Percentiles rank a stretch among this genome's conserved stretches.
phyloP scores from a whole-genome alignment of 1,139 yeast species.

The Blastobotrys malaysiensis region DNA sequence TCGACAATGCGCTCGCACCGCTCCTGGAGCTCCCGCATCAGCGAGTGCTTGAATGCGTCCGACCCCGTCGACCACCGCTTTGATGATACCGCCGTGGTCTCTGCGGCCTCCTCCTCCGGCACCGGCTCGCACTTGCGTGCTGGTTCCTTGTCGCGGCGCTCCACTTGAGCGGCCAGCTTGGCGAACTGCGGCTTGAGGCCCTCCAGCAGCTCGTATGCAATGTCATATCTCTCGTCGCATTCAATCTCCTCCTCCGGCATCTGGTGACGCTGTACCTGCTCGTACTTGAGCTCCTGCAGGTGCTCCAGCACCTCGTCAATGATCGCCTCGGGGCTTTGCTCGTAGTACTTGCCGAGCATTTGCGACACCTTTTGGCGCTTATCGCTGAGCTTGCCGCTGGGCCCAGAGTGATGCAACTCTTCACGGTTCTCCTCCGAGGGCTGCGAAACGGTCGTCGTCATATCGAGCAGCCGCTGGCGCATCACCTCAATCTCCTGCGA shows the following conservation, averaged over 20 bases:
- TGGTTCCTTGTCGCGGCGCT: not conserved
- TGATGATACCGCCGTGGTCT: no score
- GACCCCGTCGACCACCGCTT: slow-evolving; percentile 8
- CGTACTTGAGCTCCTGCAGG: not conserved
- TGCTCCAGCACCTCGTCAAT: slow-evolving; percentile 5
- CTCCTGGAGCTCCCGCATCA: slow-evolving; percentile 40
- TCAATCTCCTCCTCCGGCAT: not conserved
- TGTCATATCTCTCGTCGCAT: not conserved
- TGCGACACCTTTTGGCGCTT: slow-evolving; percentile 4
- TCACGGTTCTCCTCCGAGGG: not conserved
- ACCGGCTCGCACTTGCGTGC: not conserved
- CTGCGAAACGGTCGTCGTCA: not conserved
- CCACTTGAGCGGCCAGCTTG: not conserved
- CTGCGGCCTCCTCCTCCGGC: not conserved
- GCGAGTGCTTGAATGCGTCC: slow-evolving; percentile 29
- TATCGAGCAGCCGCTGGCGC: slow-evolving; percentile 1
- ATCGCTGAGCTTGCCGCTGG: not conserved
- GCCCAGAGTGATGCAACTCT: not conserved
- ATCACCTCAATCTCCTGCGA: slow-evolving; percentile 1
- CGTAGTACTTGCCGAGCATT: slow-evolving; percentile 9
- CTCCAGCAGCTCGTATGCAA: not conserved
- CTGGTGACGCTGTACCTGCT: not conserved
- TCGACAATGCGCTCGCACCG: slow-evolving; percentile 42
- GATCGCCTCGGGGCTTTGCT: slow-evolving; percentile 4
- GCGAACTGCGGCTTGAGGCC: not conserved